Evolutionary conservation across 2,329 filamentous ascomycete genomes (phyloP), one percentile per base, ranked within the genome.

Genomic region (Cordyceps farinosa): DNA sequence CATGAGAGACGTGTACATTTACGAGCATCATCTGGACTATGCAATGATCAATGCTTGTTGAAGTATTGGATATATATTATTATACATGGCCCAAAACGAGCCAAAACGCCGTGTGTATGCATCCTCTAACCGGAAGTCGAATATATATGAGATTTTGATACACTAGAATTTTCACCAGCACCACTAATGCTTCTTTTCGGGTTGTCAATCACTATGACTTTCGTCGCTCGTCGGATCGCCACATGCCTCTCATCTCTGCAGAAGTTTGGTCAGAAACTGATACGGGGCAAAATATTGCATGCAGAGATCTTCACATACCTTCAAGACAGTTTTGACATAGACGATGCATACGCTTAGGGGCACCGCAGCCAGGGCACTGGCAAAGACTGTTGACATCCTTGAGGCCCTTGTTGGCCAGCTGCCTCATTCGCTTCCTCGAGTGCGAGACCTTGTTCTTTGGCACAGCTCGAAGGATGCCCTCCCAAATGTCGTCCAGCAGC

Each of bases 391-490:
- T 95, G 64, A 96, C 87, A 74, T 99, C 95, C 79, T 97, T 91
- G 70, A 99, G 78, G 51, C 88, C 94, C 80, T 99, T 99, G 72
- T 95, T 95, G 30, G 93, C 94, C 88, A 98, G 90, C 74, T 96
- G 92, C 71, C 96, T 87, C 73, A 92, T 89, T 70, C 95, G 86
- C 83, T 92, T 97, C 81, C 95, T 97, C 82, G 91, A 91, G 77
- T 99, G 92, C 48, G 94, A 97, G 40, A 92, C 96, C 85, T 98
- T 99, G 81, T 97, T 98, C 84, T 99, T 99, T 5, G 95, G 95
- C 17, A 98, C 95, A 1, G 95, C 95, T 68, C 88, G 88, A 69
- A 99, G 82, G 52, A 99, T 85, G 6, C 91, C 92, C 69, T 97
- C 94, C 94, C 94, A 98, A 71, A 99, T 87, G 66, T 90, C 90